Evolutionary conservation across 306 rosid species (phyloP).

Genomic region (Malus fusca): DNA sequence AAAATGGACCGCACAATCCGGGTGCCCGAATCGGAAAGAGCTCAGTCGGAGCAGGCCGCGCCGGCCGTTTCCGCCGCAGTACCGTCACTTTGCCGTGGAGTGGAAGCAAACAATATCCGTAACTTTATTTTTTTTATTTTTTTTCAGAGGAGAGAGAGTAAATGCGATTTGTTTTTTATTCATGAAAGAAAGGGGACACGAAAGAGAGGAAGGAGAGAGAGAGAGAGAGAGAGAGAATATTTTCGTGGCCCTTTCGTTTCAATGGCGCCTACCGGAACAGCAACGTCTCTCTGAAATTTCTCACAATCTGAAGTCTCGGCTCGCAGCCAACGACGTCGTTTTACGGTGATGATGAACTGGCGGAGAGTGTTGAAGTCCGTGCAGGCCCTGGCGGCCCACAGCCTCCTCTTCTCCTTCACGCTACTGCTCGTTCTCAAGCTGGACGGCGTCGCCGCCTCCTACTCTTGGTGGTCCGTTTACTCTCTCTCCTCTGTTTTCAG

Average conservation of each 20-base stretch:
- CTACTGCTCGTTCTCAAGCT: slow-evolving; percentile 86
- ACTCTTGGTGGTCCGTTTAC: slow-evolving; percentile 84
- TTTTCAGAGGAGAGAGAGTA: not conserved
- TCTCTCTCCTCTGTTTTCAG: not conserved
- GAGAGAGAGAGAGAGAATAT: not conserved
- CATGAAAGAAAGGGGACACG: not conserved
- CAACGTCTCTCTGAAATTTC: not conserved
- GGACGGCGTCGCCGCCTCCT: slow-evolving; percentile 53
- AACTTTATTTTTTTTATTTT: not conserved
- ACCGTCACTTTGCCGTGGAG: slow-evolving; percentile 14
- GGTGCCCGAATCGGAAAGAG: not conserved
- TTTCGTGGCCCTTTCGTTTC: not conserved
- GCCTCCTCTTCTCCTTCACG: slow-evolving; percentile 69
- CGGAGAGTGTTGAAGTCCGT: slow-evolving; percentile 86
- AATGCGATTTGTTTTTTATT: not conserved
- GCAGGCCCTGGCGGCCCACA: slow-evolving; percentile 78
- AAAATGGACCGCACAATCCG: not conserved
- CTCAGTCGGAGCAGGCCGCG: not conserved
- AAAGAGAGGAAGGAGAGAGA: not conserved
- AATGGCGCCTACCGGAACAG: slow-evolving; percentile 11
- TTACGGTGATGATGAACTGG: slow-evolving; percentile 57
- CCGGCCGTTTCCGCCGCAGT: not conserved
- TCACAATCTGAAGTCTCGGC: not conserved
- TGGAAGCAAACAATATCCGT: slow-evolving; percentile 10
- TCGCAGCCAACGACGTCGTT: not conserved